These are phyloP conservation scores for Calonectria fujianensis DNA, from an alignment of 2,329 filamentous ascomycete genomes.

Conservation along the genomic window DNA sequence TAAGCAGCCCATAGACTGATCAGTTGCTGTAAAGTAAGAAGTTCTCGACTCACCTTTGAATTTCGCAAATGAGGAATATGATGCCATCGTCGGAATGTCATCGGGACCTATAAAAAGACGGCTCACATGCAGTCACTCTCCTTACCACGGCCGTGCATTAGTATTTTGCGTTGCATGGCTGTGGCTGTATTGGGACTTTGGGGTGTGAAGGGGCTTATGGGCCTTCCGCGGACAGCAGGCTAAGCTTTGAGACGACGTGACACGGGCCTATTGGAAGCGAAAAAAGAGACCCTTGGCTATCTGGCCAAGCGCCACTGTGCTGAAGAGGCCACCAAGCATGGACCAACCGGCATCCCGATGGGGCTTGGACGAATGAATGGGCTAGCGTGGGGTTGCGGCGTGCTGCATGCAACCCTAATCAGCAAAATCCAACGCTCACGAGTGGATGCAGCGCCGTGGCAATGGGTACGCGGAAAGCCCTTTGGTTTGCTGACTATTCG, in stretches of 20 bases:
- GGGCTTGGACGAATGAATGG: background rate
- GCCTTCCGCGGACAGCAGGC: background rate
- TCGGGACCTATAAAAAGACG: background rate
- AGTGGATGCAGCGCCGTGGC: background rate
- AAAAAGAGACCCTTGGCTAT: background rate
- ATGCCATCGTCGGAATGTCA: background rate
- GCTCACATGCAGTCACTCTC: background rate
- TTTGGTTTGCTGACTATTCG: background rate
- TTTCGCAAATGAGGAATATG: background rate
- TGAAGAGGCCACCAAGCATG: background rate
- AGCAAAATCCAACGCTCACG: background rate
- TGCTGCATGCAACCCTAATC: slow-evolving; percentile 1
- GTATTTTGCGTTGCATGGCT: background rate
- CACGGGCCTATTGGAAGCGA: background rate
- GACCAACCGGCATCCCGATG: background rate
- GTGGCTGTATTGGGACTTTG: slow-evolving; percentile 1
- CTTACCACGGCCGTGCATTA: background rate
- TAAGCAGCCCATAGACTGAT: background rate
- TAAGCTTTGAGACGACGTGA: background rate
- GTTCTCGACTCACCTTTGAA: background rate
- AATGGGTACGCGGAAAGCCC: background rate
- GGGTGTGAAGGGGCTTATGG: background rate
- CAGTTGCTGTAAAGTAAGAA: background rate
- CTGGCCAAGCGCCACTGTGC: background rate
- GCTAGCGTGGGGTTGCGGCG: background rate